Evolutionary conservation across 306 rosid genomes (phyloP).

Genomic region (Sesbania bispinosa): DNA sequence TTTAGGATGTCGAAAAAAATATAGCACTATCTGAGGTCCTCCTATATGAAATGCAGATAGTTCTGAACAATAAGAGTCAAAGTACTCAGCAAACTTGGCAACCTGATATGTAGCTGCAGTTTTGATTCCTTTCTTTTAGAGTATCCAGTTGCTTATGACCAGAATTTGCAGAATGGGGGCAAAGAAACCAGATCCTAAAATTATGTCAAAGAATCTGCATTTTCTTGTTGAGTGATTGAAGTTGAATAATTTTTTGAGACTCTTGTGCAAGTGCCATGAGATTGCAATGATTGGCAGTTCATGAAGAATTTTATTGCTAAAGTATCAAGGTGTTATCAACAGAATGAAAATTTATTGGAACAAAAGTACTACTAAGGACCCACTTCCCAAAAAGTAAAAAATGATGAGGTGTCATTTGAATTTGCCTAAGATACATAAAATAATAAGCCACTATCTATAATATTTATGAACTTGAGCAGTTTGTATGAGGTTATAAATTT

Average conservation of each 20-base stretch:
- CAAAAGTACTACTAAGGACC: no score
- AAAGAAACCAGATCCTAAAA: not conserved
- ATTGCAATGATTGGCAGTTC: not conserved
- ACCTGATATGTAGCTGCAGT: not conserved
- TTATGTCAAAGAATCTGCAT: not conserved
- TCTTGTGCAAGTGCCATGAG: not conserved
- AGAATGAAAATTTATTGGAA: no score
- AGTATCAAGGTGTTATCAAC: not conserved
- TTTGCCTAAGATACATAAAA: no score
- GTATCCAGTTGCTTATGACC: not conserved
- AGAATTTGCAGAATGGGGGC: slow-evolving; percentile 9
- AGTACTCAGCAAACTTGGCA: not conserved
- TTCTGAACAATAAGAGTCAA: not conserved
- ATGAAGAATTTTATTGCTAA: not conserved
- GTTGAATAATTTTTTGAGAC: not conserved
- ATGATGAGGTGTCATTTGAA: no score
- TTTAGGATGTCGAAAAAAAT: no score
- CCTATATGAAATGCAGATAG: no score
- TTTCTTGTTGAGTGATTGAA: not conserved
- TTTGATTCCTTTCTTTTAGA: slow-evolving; percentile 18
- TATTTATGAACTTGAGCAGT: not conserved
- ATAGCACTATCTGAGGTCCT: no score
- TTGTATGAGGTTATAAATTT: not conserved
- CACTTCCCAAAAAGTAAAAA: no score
- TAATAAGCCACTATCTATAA: no score